Base-by-base conservation (phyloP, 208 protist species). In the Lotmaria passim region DNA sequence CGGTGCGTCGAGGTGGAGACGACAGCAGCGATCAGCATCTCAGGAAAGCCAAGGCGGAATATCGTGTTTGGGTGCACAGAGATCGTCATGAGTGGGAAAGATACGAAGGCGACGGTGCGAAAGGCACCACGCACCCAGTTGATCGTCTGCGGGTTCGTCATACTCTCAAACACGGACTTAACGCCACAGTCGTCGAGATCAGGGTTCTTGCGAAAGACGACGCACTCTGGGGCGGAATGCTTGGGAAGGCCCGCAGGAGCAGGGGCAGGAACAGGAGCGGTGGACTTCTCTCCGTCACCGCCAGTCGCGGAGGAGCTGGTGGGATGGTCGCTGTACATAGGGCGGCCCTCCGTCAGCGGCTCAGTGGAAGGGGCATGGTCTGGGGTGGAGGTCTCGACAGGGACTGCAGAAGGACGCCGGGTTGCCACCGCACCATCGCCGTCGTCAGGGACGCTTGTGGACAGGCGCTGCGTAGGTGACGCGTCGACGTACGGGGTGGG, bases 31-130 rank as follows among this genome's bases (percentile, higher is more conserved):
- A 82, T 74, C 10, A 82, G 39, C 70, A 82, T 66, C 33, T 51
- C 21, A 6, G 69, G 64, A 44, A 82, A 78, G 7, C 57, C 51
- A 1, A 82, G 38, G 24, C 56, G 56, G 19, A 78, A 71, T 46
- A 73, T 78, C 51, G 71, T 82, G 30, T 82, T 82, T 21, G 77
- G 77, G 61, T 82, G 77, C n/a, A 82, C 43, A 17, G 69, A 56
- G 36, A 78, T 62, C 26, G 70, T 78, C 28, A 82, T 69, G 5
- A 82, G 14, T 7, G 71, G 77, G 48, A 78, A 73, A 11, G 63
- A 48, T 3, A 82, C 59, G 33, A 78, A 74, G 17, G 71, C 69
- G 7, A 64, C 53, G 3, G 77, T 69, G 47, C 77, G 77, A 21
- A 76, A 52, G 47, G 77, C 69, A n/a, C 24, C 39, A 21, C 69